Evolutionary conservation across 2,329 filamentous ascomycete genomes (phyloP).

Genomic region (Gnomoniopsis smithogilvyi): DNA sequence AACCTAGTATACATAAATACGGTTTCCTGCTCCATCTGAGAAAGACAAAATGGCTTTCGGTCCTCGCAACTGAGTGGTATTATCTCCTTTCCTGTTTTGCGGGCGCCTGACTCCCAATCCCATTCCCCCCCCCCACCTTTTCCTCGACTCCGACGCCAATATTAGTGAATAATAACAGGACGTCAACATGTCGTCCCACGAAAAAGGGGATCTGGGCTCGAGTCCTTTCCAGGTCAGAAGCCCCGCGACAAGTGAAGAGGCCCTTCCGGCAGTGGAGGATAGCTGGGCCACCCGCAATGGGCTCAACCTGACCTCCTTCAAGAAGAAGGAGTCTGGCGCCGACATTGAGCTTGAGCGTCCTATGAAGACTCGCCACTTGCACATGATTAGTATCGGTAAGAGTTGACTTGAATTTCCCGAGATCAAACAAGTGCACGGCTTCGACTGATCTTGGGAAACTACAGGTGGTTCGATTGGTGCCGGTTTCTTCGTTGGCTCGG

Average conservation of each 20-base stretch:
- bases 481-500: slow-evolving; percentile 60
- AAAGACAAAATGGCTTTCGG: too few relatives aligned
- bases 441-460: neutral
- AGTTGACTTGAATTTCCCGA: neutral
- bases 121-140: too few relatives aligned
- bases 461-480: slow-evolving; percentile 51
- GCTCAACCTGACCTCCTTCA: neutral
- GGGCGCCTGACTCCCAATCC: too few relatives aligned
- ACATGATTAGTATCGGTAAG: slow-evolving; percentile 49
- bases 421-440: too few relatives aligned
- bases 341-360: neutral
- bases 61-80: too few relatives aligned
- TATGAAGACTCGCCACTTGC: slow-evolving; percentile 33
- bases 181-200: neutral
- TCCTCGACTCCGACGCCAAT: too few relatives aligned
- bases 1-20: too few relatives aligned
- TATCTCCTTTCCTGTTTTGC: too few relatives aligned
- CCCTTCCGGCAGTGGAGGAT: neutral
- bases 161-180: neutral
- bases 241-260: neutral
- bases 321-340: neutral
- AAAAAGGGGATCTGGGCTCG: neutral
- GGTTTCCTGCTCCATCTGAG: too few relatives aligned
- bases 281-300: neutral
- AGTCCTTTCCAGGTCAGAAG: neutral